A percentile compares a stretch with the other conserved stretches of the same genome.
Conservation (phyloP, 2,329 filamentous ascomycete genomes). For the Dichotomopilus funicola region DNA sequence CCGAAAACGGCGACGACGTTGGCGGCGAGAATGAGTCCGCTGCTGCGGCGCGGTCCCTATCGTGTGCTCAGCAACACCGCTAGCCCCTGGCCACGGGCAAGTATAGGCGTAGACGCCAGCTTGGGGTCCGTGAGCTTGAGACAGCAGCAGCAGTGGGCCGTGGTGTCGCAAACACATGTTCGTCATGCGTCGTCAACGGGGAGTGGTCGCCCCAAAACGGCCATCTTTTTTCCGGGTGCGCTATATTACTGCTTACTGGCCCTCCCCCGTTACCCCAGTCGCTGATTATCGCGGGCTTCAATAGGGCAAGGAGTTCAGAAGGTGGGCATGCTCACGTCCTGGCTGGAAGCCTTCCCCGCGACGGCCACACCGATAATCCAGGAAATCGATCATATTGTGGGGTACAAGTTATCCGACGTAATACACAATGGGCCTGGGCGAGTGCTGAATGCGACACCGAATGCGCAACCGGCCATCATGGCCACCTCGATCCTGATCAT, state of each 20-base stretch:
- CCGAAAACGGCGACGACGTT: neutral
- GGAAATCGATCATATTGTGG: constrained; percentile 74
- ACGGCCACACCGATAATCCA: constrained; percentile 73
- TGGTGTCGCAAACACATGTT: constrained; percentile 5
- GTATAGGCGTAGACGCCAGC: neutral
- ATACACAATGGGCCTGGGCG: constrained; percentile 76
- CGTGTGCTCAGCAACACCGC: constrained; percentile 12
- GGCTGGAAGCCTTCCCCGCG: constrained; percentile 77
- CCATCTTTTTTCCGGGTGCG: constrained; percentile 55
- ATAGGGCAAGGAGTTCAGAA: constrained; percentile 82
- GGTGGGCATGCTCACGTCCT: constrained; percentile 79
- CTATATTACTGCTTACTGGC: constrained; percentile 5
- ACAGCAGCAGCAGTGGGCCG: neutral
- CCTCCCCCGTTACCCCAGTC: constrained; percentile 3
- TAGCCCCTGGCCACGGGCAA: constrained; percentile 2
- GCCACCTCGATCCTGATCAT: constrained; percentile 86
- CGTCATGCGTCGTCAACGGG: constrained; percentile 18
- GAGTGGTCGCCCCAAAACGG: constrained; percentile 37
- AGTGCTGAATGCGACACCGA: constrained; percentile 70
- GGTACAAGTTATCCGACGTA: constrained; percentile 66
- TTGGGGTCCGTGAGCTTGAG: constrained; percentile 1
- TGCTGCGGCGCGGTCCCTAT: constrained; percentile 11
- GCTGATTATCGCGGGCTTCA: neutral
- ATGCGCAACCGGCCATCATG: constrained; percentile 95
- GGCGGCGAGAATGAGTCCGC: constrained; percentile 14